phyloP scores from a whole-genome alignment of 176 grass and related monocot species.

The Thalia dealbata region DNA sequence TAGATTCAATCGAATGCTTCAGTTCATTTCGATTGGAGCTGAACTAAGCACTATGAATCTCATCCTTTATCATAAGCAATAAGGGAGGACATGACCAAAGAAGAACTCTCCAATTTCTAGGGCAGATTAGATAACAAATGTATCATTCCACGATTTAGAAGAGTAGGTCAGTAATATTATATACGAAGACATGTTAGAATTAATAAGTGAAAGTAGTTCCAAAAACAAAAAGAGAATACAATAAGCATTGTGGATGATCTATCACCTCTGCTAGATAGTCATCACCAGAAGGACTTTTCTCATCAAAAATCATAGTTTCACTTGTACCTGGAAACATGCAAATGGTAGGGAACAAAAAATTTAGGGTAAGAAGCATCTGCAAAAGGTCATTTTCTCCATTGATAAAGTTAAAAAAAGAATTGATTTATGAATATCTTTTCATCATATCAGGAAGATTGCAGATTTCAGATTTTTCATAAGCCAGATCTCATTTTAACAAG shows the following conservation, averaged over 20 bases:
- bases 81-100: not conserved
- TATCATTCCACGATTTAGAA: not conserved
- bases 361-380: not conserved
- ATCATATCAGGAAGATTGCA: not conserved
- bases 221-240: not conserved
- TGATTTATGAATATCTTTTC: not conserved
- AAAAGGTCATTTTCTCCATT: not conserved
- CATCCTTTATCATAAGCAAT: not conserved
- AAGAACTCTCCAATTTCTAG: not conserved
- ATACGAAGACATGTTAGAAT: not conserved
- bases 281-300: constrained; percentile 74
- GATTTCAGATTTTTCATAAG: not conserved
- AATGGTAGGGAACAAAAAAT: not conserved
- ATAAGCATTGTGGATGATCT: not conserved
- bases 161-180: not conserved
- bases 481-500: not conserved
- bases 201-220: not conserved
- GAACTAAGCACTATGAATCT: not conserved
- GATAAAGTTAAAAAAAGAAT: not conserved
- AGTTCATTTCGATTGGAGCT: no score
- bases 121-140: not conserved
- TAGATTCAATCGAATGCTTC: no score
- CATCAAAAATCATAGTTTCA: constrained; percentile 69
- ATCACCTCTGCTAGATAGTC: constrained; percentile 80
- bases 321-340: constrained; percentile 44